Evolutionary conservation across 371 early-diverging fungal species (phyloP), one percentile per base, ranked within the genome.

Genomic region (Chytridiales sp.): DNA sequence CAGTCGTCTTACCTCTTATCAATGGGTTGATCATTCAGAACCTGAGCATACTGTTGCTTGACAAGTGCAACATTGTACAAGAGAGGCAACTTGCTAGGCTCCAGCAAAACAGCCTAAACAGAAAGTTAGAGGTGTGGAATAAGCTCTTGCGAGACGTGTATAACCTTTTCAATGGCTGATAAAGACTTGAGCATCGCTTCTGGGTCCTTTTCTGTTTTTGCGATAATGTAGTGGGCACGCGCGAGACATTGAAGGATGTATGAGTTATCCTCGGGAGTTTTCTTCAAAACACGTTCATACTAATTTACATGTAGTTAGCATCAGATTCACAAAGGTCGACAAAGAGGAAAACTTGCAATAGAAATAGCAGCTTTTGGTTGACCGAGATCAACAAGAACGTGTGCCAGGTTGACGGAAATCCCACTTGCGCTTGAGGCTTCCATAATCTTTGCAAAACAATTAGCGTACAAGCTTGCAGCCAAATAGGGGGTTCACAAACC

Each of bases 1-100:
- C 70, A 2, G 60, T 60, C 0, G 85, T 69, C 0, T 78, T 75
- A 41, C 32, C 89, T 78, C 55, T 79, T 76, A 24, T 87, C 85
- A 8, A 68, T 68, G 0, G 87, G 67, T 35, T 82, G 80, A 31
- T 92, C 92, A 21, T 87, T 80, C 30, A 92, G 78, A 17, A 91
- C 72, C 57, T 89, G 89, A 3, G 90, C 91, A 46, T 85, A 87
- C 5, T 87, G 83, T 65, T 94, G 95, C 68, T 91, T 87, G 26
- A 89, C 84, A 9, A 95, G 70, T 0, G 93, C 93, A 54, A 55
- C 68, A 62, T 95, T 85, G 59, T 85, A 92, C 4, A 80, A 67
- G 0, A 87, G 72, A 0, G 87, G 70, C 53, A 82, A 77, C 67
- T 91, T 88, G 17, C 73, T 75, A 0, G 88, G 89, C 22, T 63